Conservation (phyloP, 306 rosid genomes). For the Cucurbita pepo region DNA sequence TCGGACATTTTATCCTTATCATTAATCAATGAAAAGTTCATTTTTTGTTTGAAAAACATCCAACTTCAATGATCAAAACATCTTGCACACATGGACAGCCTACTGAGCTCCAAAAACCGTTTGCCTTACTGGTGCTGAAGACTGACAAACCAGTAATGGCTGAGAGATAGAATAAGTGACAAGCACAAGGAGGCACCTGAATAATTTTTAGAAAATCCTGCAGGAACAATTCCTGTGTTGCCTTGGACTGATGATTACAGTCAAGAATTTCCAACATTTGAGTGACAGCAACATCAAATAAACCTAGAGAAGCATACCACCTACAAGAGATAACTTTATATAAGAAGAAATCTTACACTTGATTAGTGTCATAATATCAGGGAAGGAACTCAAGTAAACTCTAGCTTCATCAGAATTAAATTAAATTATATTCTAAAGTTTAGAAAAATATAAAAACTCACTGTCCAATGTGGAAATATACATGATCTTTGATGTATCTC, state of each 20-base stretch:
- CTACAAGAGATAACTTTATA: constrained; percentile 27
- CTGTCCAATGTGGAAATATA: constrained; percentile 94
- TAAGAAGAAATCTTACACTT: constrained; percentile 12
- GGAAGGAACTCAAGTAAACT: neutral
- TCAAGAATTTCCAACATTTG: constrained; percentile 75
- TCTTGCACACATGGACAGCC: neutral
- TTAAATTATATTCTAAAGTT: neutral
- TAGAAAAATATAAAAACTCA: constrained; percentile 29
- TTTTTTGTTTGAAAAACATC: neutral
- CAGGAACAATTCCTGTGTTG: constrained; percentile 65
- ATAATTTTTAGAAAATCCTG: constrained; percentile 62
- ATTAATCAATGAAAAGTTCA: neutral
- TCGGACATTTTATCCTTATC: neutral
- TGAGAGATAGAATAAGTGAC: neutral
- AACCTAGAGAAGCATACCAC: constrained; percentile 91
- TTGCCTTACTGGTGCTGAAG: neutral
- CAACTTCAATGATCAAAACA: neutral
- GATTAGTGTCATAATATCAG: neutral
- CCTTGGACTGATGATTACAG: constrained; percentile 91
- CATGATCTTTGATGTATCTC: constrained; percentile 82
- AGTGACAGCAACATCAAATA: constrained; percentile 68
- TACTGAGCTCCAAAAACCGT: neutral
- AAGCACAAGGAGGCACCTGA: constrained; percentile 48
- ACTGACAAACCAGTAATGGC: neutral
- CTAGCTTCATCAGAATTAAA: neutral